Conservation (phyloP, 2,329 filamentous ascomycete genomes). For the Aspergillus bombycis region DNA sequence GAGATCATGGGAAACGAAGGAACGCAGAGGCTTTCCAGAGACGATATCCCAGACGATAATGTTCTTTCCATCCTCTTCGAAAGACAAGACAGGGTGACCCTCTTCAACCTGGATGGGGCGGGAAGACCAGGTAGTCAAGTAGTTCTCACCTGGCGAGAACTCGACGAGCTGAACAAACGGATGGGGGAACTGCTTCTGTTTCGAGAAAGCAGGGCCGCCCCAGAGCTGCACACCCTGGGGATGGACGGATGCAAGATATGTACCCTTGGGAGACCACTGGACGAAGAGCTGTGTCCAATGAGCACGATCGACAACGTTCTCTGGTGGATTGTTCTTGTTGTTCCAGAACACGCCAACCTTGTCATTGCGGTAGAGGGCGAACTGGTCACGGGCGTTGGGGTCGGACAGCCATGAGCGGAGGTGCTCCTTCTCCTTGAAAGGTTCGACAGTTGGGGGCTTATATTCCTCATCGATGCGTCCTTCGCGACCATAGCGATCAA, state of each 20-base stretch:
- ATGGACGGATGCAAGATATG: constrained; percentile 92
- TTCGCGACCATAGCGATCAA: constrained; percentile 93
- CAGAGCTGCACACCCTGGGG: constrained; percentile 95
- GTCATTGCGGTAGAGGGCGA: constrained; percentile 90
- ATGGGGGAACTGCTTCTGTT: constrained; percentile 91
- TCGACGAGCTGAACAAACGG: constrained; percentile 94
- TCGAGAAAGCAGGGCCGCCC: constrained; percentile 86
- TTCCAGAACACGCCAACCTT: constrained; percentile 97
- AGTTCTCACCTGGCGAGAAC: constrained; percentile 91
- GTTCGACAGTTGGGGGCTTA: constrained; percentile 75
- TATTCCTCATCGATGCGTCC: constrained; percentile 93
- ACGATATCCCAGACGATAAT: constrained; percentile 98
- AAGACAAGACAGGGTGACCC: constrained; percentile 74
- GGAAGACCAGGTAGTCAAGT: constrained; percentile 95
- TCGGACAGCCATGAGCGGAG: constrained; percentile 92
- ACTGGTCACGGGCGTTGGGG: constrained; percentile 87
- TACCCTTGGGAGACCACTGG: constrained; percentile 95
- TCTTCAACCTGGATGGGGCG: constrained; percentile 91
- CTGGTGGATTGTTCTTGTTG: constrained; percentile 88
- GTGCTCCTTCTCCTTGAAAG: constrained; percentile 91
- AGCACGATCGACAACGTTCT: constrained; percentile 85
- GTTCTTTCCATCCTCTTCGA: constrained; percentile 98
- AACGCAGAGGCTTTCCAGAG: constrained; percentile 84
- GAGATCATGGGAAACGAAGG: constrained; percentile 87
- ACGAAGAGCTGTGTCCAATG: constrained; percentile 99